Percentiles rank a stretch among this genome's conserved stretches.
These are phyloP conservation scores for Nicotiana noctiflora DNA, from an alignment of 257 asterid genomes.

Conservation along the genomic window DNA sequence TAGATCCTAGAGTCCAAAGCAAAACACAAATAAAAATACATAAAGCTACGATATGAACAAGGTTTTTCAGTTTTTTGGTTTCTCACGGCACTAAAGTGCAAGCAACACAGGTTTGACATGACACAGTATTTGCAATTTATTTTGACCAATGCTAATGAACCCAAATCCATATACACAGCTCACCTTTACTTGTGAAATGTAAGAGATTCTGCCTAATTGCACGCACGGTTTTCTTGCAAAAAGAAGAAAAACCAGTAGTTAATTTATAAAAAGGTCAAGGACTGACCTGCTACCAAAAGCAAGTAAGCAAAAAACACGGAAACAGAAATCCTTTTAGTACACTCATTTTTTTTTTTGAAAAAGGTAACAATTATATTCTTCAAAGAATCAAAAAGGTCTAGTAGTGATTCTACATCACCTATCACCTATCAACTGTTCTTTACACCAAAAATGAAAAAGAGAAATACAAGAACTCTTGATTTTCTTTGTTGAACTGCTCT, in stretches of 20 bases:
- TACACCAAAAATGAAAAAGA: too few relatives aligned
- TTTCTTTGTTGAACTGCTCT: too few relatives aligned
- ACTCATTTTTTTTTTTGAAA: too few relatives aligned
- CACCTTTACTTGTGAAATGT: neutral
- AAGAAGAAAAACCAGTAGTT: neutral
- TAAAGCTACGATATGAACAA: neutral
- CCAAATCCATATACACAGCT: neutral
- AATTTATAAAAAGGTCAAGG: neutral
- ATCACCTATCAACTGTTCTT: too few relatives aligned
- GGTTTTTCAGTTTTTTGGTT: neutral
- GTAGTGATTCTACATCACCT: too few relatives aligned
- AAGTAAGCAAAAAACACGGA: neutral
- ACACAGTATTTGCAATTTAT: neutral
- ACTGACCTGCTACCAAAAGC: neutral
- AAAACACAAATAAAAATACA: neutral
- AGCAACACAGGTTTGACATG: neutral
- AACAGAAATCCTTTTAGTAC: neutral
- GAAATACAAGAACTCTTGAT: too few relatives aligned
- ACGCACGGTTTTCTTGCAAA: neutral
- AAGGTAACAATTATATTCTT: too few relatives aligned
- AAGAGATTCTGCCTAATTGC: neutral
- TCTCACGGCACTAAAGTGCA: neutral
- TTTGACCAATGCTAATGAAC: neutral
- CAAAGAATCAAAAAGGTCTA: too few relatives aligned
- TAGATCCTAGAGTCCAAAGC: neutral